Conservation (phyloP, 2,329 filamentous ascomycete species). For the Trichoderma guizhouense region DNA sequence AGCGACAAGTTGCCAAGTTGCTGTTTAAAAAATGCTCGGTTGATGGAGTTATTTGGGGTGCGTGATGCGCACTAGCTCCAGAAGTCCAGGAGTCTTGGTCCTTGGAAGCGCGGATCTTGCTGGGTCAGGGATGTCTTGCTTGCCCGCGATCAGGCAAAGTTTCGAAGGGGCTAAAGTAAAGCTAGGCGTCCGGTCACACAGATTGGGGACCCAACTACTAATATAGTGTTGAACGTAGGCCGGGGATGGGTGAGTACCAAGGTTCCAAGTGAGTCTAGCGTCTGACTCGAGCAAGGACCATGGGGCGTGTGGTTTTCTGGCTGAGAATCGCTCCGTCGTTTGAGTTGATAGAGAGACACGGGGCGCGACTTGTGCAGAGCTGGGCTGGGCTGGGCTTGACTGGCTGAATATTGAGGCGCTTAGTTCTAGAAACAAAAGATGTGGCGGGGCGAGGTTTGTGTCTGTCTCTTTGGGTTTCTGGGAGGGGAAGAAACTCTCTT, state of each 20-base stretch:
- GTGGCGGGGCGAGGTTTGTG: not conserved
- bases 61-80: slow-evolving; percentile 18
- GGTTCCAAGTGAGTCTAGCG: slow-evolving; percentile 37
- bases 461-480: not conserved
- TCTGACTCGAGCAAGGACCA: slow-evolving; percentile 22
- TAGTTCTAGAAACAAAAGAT: slow-evolving; percentile 12
- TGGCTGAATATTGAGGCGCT: slow-evolving; percentile 14
- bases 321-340: not conserved
- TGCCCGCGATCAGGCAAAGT: slow-evolving; percentile 26
- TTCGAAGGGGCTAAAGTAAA: slow-evolving; percentile 24
- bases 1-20: slow-evolving; percentile 4
- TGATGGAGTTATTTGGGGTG: slow-evolving; percentile 11
- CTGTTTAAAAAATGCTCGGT: slow-evolving; percentile 14
- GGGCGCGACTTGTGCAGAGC: no score
- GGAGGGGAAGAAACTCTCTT: not conserved
- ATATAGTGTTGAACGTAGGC: slow-evolving; percentile 37
- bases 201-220: slow-evolving; percentile 37
- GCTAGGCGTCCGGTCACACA: slow-evolving; percentile 17
- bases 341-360: slow-evolving; percentile 12
- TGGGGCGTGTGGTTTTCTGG: slow-evolving; percentile 19
- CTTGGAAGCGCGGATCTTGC: slow-evolving; percentile 24
- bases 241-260: slow-evolving; percentile 33
- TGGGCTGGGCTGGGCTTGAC: not conserved
- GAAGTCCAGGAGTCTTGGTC: slow-evolving; percentile 17
- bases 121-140: slow-evolving; percentile 24